Conservation (phyloP, 2,329 filamentous ascomycete genomes). For the Ophiosphaerella narmari region DNA sequence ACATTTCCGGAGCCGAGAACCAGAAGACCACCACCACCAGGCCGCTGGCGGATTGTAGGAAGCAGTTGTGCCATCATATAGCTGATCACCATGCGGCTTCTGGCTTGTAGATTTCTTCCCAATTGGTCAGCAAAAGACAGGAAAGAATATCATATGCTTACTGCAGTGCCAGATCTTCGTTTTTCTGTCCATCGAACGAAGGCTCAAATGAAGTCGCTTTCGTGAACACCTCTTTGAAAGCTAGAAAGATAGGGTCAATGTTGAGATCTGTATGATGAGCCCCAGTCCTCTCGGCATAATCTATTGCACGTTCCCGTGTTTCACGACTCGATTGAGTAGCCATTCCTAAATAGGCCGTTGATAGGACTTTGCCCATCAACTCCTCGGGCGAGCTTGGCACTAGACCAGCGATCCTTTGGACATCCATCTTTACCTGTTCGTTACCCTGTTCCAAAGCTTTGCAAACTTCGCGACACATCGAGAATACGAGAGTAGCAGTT, state of each 20-base stretch:
- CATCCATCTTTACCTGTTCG: conserved; percentile 60
- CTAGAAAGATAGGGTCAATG: conserved; percentile 70
- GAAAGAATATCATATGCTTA: too few species aligned
- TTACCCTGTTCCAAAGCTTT: conserved; percentile 57
- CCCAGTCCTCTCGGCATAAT: conserved; percentile 66
- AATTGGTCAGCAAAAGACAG: too few species aligned
- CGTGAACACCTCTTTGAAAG: conserved; percentile 64
- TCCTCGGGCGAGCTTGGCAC: neutral
- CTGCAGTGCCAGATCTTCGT: conserved; percentile 69
- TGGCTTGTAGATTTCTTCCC: conserved; percentile 64
- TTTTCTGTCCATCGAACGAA: conserved; percentile 63
- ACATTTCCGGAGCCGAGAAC: conserved; percentile 64
- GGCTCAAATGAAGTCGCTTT: conserved; percentile 64
- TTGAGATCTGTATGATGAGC: conserved; percentile 69
- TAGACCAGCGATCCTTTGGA: conserved; percentile 55
- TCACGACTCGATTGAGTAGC: conserved; percentile 52
- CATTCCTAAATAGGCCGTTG: conserved; percentile 66
- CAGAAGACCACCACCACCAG: conserved; percentile 63
- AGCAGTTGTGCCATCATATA: conserved; percentile 69
- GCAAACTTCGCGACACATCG: conserved; percentile 62
- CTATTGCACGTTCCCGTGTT: conserved; percentile 65
- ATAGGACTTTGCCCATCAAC: neutral
- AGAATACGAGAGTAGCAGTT: conserved; percentile 25
- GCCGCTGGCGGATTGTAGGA: conserved; percentile 61
- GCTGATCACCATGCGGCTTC: conserved; percentile 65